Evolutionary conservation across 495 filamentous ascomycete genomes (phyloP).

Genomic region (Rhypophila decipiens): DNA sequence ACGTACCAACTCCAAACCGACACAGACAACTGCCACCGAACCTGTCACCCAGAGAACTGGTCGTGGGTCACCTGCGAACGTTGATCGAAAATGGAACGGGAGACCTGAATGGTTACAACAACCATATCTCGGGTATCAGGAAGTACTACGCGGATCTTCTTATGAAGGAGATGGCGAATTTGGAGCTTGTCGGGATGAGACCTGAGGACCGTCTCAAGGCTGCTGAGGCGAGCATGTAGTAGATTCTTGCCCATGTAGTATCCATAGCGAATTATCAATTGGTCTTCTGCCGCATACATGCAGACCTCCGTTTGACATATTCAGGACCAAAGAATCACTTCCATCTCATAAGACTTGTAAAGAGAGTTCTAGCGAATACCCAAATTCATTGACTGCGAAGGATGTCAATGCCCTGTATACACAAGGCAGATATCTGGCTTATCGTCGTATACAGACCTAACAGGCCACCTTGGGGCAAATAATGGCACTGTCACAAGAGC

Average conservation of each 20-base stretch:
- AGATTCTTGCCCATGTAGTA: neutral
- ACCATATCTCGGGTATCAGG: constrained; percentile 13
- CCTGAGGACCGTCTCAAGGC: constrained; percentile 14
- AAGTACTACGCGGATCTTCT: constrained; percentile 12
- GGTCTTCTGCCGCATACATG: no score
- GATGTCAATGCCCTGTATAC: no score
- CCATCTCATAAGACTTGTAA: no score
- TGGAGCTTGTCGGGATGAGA: constrained; percentile 16
- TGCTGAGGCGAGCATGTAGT: constrained; percentile 4
- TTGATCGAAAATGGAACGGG: constrained; percentile 11
- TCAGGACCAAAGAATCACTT: no score
- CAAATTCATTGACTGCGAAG: no score
- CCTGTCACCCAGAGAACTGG: constrained; percentile 13
- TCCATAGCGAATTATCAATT: no score
- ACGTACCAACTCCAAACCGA: neutral
- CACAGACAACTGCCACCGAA: neutral
- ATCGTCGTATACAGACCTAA: no score
- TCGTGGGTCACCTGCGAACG: constrained; percentile 13
- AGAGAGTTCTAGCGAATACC: no score
- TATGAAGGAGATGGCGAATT: constrained; percentile 16
- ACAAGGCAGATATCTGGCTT: no score
- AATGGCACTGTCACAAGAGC: neutral
- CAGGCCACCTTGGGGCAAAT: no score
- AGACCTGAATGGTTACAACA: constrained; percentile 16
- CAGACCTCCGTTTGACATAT: no score